Conservation (phyloP, 1,284 basidiomycete genomes). For the Moesziomyces antarcticus region DNA sequence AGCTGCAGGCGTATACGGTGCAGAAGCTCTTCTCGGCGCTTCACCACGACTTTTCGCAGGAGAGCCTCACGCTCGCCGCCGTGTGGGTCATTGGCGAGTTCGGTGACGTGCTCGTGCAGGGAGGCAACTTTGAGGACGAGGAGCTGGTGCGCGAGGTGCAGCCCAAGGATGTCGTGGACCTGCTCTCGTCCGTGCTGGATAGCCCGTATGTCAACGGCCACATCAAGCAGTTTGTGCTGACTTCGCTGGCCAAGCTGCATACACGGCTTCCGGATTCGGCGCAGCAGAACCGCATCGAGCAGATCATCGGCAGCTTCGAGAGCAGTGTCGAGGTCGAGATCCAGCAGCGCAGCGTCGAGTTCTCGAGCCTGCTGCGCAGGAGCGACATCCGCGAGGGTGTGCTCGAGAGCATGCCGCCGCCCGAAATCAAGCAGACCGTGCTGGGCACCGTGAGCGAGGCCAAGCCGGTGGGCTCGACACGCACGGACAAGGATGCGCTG, state of each 20-base stretch:
- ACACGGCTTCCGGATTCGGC: constrained; percentile 74
- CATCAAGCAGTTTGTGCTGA: constrained; percentile 90
- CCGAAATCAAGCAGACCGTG: constrained; percentile 77
- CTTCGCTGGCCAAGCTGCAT: constrained; percentile 89
- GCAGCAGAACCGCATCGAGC: constrained; percentile 78
- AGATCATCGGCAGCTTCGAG: constrained; percentile 82
- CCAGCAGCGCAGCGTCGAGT: constrained; percentile 95
- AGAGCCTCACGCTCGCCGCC: constrained; percentile 89
- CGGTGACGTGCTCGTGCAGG: constrained; percentile 87
- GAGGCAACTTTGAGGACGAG: constrained; percentile 76
- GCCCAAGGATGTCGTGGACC: constrained; percentile 85
- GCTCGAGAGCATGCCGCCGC: constrained; percentile 96
- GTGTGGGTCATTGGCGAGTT: constrained; percentile 99
- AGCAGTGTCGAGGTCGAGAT: constrained; percentile 88
- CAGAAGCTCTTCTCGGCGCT: constrained; percentile 91
- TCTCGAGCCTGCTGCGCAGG: constrained; percentile 80
- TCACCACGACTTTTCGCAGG: constrained; percentile 91
- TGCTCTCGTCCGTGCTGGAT: constrained; percentile 86
- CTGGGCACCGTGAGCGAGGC: constrained; percentile 62
- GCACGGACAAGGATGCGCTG: constrained; percentile 56
- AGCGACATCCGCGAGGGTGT: constrained; percentile 84
- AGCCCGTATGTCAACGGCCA: constrained; percentile 94
- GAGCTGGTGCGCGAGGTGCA: constrained; percentile 75
- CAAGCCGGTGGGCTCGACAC: constrained; percentile 60
- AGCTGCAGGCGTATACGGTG: constrained; percentile 93